Conservation (phyloP, 441 rosid genomes). For the Pelargonium fulgidum region DNA sequence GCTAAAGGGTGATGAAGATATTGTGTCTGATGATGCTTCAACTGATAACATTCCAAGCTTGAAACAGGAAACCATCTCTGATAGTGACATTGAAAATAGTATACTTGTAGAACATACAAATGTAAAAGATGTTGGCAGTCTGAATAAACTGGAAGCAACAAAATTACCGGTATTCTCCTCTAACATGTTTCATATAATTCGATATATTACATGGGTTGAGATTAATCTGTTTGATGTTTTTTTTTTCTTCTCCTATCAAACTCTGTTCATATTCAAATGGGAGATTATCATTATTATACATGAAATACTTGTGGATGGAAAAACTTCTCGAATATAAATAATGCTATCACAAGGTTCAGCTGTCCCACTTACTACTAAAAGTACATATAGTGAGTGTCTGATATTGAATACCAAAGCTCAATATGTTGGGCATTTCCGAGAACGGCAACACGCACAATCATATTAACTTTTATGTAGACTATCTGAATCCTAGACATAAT, state of each 20-base stretch:
- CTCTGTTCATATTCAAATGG: background rate
- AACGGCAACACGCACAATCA: too few species aligned
- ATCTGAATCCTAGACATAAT: too few species aligned
- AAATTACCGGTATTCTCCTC: slow-evolving; percentile 46
- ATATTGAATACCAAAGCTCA: too few species aligned
- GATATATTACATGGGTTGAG: slow-evolving; percentile 1
- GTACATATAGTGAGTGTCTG: too few species aligned
- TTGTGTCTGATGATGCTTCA: slow-evolving; percentile 30
- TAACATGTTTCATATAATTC: background rate
- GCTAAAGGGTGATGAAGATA: slow-evolving; percentile 34
- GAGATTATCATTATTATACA: too few species aligned
- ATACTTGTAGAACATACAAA: slow-evolving; percentile 24
- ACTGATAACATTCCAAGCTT: slow-evolving; percentile 17
- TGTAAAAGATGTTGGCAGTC: slow-evolving; percentile 22
- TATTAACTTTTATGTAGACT: too few species aligned
- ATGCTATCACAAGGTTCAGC: too few species aligned
- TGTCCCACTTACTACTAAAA: too few species aligned
- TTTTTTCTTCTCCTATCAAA: background rate
- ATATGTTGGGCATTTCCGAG: background rate
- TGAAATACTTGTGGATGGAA: too few species aligned
- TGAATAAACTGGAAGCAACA: slow-evolving; percentile 34
- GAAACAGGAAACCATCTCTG: slow-evolving; percentile 22
- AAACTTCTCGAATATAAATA: too few species aligned
- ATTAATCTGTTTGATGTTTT: slow-evolving; percentile 3
- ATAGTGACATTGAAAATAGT: slow-evolving; percentile 12